phyloP scores from a whole-genome alignment of 1,284 basidiomycete species.

The Microbotryum intermedium region DNA sequence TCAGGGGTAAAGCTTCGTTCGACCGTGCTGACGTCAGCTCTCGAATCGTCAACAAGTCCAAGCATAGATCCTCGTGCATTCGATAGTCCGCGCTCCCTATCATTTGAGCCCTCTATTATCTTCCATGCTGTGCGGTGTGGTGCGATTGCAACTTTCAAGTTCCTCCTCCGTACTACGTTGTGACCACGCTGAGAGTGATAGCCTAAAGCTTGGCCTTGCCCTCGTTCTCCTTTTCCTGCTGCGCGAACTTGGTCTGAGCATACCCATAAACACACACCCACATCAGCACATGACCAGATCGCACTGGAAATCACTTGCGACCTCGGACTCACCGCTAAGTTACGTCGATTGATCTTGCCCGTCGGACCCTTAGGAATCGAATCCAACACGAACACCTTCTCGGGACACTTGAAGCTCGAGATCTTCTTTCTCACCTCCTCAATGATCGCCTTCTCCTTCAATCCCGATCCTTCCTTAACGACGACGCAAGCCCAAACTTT shows the following conservation, averaged over 20 bases:
- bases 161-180: too few relatives aligned
- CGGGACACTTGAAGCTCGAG: slow-evolving; percentile 39
- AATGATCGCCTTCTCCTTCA: slow-evolving; percentile 33
- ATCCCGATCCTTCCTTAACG: slow-evolving; percentile 25
- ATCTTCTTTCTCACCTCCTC: slow-evolving; percentile 33
- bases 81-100: too few relatives aligned
- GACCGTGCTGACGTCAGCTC: too few relatives aligned
- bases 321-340: slow-evolving; percentile 3
- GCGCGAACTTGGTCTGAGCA: slow-evolving; percentile 1
- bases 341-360: slow-evolving; percentile 26
- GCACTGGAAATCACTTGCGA: neutral
- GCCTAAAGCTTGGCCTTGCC: slow-evolving; percentile 6
- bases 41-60: too few relatives aligned
- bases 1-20: too few relatives aligned
- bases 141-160: too few relatives aligned
- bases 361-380: slow-evolving; percentile 40
- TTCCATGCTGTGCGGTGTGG: too few relatives aligned
- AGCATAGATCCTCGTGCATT: too few relatives aligned
- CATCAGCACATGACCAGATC: neutral
- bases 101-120: too few relatives aligned
- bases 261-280: neutral
- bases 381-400: slow-evolving; percentile 39
- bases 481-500: slow-evolving; percentile 39
- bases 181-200: too few relatives aligned
- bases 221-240: slow-evolving; percentile 5